Evolutionary conservation across 192 early-diverging fungal species (phyloP).

Genomic region (Coemansia sp.): DNA sequence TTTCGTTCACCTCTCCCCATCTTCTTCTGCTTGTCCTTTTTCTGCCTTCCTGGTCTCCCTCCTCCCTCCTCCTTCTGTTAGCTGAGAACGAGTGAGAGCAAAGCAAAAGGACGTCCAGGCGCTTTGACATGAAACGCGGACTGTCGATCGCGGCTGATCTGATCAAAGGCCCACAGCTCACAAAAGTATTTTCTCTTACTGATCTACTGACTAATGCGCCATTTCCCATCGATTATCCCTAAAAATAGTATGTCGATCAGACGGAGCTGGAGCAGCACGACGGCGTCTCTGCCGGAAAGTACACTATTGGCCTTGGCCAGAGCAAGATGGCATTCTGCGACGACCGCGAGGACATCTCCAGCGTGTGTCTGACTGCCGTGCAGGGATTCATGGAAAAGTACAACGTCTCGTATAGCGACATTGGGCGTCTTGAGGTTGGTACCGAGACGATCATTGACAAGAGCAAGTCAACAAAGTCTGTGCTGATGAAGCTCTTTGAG

Average conservation of each 20-base stretch:
- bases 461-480: conserved; percentile 96
- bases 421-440: conserved; percentile 95
- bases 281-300: conserved; percentile 92
- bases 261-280: conserved; percentile 76
- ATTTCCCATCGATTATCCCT: not conserved
- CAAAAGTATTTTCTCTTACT: not conserved
- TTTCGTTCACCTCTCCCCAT: not conserved
- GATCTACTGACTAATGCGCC: conserved; percentile 2
- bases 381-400: conserved; percentile 92
- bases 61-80: not conserved
- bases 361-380: conserved; percentile 66
- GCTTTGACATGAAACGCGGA: conserved; percentile 1
- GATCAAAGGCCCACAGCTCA: not conserved
- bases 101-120: not conserved
- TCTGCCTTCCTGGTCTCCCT: not conserved
- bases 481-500: conserved; percentile 92
- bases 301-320: conserved; percentile 97
- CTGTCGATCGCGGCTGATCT: not conserved
- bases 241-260: conserved; percentile 42
- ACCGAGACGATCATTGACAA: conserved; percentile 99
- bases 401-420: conserved; percentile 75
- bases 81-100: not conserved
- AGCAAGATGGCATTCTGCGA: conserved; percentile 92
- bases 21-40: not conserved
- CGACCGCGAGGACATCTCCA: conserved; percentile 77